These are phyloP conservation scores for Pyrenula aspistea DNA, from an alignment of 495 filamentous ascomycete species.

Conservation along the genomic window DNA sequence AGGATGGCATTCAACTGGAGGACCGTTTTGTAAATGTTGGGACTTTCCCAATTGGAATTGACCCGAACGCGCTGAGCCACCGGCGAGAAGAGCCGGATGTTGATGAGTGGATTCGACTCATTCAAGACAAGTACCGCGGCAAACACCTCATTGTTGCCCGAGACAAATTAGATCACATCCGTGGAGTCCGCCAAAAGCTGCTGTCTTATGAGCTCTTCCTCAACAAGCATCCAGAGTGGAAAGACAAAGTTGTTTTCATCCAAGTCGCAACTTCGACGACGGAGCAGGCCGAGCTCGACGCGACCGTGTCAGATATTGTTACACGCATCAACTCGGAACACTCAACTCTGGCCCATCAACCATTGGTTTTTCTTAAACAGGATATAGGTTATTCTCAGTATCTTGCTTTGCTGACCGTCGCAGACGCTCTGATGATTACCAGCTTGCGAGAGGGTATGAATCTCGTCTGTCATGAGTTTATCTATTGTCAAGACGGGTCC, in stretches of 20 bases:
- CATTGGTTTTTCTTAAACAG: conserved; percentile 88
- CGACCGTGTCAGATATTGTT: conserved; percentile 81
- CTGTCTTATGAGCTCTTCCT: conserved; percentile 88
- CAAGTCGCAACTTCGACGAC: conserved; percentile 85
- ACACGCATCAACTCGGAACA: conserved; percentile 82
- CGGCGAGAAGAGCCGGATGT: conserved; percentile 65
- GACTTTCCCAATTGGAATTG: conserved; percentile 37
- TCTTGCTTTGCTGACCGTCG: conserved; percentile 73
- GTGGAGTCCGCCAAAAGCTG: conserved; percentile 84
- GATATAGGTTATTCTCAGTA: conserved; percentile 86
- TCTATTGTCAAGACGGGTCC: conserved; percentile 86
- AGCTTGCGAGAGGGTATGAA: conserved; percentile 95
- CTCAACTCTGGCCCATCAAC: conserved; percentile 79
- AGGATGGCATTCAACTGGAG: conserved; percentile 79
- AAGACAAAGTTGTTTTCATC: conserved; percentile 75
- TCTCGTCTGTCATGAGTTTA: conserved; percentile 80
- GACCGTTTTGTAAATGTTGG: conserved; percentile 82
- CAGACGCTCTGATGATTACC: conserved; percentile 84
- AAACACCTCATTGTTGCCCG: conserved; percentile 85
- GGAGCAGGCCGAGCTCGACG: conserved; percentile 74
- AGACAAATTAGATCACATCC: conserved; percentile 84
- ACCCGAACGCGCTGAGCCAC: conserved; percentile 63
- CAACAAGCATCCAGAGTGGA: conserved; percentile 82
- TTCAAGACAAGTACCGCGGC: conserved; percentile 66
- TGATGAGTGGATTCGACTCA: conserved; percentile 60